Conservation (phyloP, 2,329 filamentous ascomycete genomes). For the Penicillium sp. region DNA sequence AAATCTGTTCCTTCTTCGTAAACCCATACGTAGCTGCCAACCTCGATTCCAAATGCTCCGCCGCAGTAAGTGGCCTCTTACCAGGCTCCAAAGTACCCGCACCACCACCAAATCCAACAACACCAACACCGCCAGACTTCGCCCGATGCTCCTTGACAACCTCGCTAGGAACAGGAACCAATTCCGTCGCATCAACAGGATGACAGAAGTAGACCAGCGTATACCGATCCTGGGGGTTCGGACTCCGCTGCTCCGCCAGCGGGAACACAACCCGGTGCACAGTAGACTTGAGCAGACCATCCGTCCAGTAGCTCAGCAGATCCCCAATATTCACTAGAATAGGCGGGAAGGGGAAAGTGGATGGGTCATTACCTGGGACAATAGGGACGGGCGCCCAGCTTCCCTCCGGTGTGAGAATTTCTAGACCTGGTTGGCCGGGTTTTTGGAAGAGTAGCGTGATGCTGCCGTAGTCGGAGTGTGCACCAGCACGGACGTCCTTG, state of each 20-base stretch:
- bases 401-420: conserved; percentile 68
- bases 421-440: conserved; percentile 80
- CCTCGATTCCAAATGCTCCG: conserved; percentile 61
- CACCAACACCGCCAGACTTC: conserved; percentile 29
- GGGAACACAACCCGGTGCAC: conserved; percentile 86
- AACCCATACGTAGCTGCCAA: conserved; percentile 63
- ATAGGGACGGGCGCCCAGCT: conserved; percentile 71
- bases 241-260: conserved; percentile 41
- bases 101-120: conserved; percentile 48
- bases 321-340: conserved; percentile 76
- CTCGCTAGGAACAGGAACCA: conserved; percentile 60
- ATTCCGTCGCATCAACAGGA: conserved; percentile 58
- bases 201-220: conserved; percentile 68
- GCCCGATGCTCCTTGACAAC: conserved; percentile 51
- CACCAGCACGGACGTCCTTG: conserved; percentile 80
- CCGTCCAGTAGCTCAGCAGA: conserved; percentile 83
- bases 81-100: conserved; percentile 37
- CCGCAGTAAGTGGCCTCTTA: conserved; percentile 57
- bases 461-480: conserved; percentile 83
- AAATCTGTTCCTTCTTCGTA: conserved; percentile 25
- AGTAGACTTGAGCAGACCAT: conserved; percentile 82
- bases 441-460: conserved; percentile 80
- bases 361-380: conserved; percentile 48
- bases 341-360: conserved; percentile 63
- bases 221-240: conserved; percentile 56